These are phyloP conservation scores for Naganishia vishniacii DNA, from an alignment of 768 basidiomycete genomes.

Conservation along the genomic window DNA sequence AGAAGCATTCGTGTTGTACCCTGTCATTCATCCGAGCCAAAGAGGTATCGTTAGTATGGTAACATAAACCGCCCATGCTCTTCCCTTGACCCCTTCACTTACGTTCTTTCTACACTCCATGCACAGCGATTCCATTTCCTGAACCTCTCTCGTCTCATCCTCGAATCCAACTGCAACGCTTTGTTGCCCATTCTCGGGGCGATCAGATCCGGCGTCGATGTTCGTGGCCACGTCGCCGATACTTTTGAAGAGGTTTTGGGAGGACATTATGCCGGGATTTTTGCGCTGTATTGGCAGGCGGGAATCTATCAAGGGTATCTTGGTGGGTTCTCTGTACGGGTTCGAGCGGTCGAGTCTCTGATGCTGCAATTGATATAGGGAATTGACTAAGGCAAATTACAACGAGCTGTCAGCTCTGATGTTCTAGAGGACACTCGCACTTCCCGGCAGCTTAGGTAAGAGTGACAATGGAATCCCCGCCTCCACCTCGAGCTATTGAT, in stretches of 20 bases:
- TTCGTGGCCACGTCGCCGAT: constrained; percentile 58
- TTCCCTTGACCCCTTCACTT: constrained; percentile 44
- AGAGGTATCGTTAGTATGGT: too few species aligned
- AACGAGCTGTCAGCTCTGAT: too few species aligned
- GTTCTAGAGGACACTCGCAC: too few species aligned
- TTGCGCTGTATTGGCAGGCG: too few species aligned
- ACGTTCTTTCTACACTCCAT: constrained; percentile 92
- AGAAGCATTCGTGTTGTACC: constrained; percentile 81
- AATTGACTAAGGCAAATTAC: too few species aligned
- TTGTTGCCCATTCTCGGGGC: constrained; percentile 29
- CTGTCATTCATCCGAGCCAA: too few species aligned
- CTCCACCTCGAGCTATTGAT: not conserved
- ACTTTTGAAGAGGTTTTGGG: constrained; percentile 56
- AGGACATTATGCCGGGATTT: not conserved
- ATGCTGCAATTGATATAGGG: not conserved
- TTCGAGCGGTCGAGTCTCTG: too few species aligned
- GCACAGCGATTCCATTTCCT: constrained; percentile 85
- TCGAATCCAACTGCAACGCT: constrained; percentile 27
- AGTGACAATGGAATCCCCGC: too few species aligned
- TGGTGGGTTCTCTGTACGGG: too few species aligned
- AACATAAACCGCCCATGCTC: too few species aligned
- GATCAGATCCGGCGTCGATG: constrained; percentile 51
- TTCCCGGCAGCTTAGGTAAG: too few species aligned
- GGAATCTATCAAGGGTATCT: too few species aligned
- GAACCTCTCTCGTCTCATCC: constrained; percentile 60